phyloP scores from a whole-genome alignment of 768 basidiomycete genomes.

The Thelephora ganbajun region DNA sequence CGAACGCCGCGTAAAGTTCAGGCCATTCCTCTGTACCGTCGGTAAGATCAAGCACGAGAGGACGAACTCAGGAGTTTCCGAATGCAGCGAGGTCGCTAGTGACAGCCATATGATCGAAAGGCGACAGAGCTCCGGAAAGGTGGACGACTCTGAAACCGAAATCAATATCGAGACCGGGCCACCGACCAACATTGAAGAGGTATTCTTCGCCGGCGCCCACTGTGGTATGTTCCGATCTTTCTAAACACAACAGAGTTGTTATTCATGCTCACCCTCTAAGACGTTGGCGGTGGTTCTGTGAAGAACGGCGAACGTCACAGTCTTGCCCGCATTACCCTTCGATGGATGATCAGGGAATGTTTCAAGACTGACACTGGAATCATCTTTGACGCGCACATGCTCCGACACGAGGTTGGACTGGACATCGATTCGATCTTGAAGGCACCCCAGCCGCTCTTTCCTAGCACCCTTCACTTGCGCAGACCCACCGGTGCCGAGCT shows the following conservation, averaged over 20 bases:
- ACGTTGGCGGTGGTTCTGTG: slow-evolving; percentile 44
- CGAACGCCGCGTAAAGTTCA: slow-evolving; percentile 19
- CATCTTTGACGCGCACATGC: slow-evolving; percentile 33
- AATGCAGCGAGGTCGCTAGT: slow-evolving; percentile 8
- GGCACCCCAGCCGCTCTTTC: no score
- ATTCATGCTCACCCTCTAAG: slow-evolving; percentile 14
- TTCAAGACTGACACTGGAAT: slow-evolving; percentile 44
- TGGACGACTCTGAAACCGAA: neutral
- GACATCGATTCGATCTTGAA: slow-evolving; percentile 14
- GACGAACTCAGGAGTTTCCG: slow-evolving; percentile 6
- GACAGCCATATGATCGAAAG: neutral
- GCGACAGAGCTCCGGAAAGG: neutral
- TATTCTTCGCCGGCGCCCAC: slow-evolving; percentile 22
- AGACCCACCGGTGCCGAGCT: no score
- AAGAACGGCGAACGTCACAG: slow-evolving; percentile 24
- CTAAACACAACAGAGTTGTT: neutral
- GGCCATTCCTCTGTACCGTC: slow-evolving; percentile 15
- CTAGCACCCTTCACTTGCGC: no score
- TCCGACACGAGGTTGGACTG: slow-evolving; percentile 14
- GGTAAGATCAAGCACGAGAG: slow-evolving; percentile 3
- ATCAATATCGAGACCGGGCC: neutral
- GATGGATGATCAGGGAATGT: slow-evolving; percentile 61
- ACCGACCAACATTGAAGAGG: slow-evolving; percentile 18
- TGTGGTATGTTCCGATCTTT: slow-evolving; percentile 10
- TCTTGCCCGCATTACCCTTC: slow-evolving; percentile 37